Evolutionary conservation across 768 basidiomycete genomes (phyloP), one percentile per base, ranked within the genome.

Genomic region (Phlegmacium glaucopus): DNA sequence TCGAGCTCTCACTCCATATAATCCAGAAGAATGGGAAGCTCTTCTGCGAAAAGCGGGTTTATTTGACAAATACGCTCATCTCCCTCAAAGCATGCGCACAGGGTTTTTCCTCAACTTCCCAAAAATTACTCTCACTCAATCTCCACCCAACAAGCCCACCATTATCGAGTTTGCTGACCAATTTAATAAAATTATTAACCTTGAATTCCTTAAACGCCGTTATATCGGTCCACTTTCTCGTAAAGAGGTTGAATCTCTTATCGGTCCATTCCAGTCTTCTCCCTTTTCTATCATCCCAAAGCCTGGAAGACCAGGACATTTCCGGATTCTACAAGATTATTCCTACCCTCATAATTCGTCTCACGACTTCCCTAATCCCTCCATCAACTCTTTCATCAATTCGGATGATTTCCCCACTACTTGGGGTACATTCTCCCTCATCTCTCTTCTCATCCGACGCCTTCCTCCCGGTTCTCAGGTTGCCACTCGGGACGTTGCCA

Each of bases 361-460:
- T 50, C 1, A n/a, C 1, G 13, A 29, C 0, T 17, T 12, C 22
- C 17, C 45, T 1, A 16, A 37, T 5, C 36, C 47, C 1, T 69
- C 69, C 0, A 60, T 72, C 22, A 72, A 72, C 16, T 49, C 49
- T 0, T 7, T 29, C 9, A 64, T 74, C 2, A 37, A 65, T 34
- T 48, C 69, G 0, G 50, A 56, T 9, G n/a, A 58, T 9, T 76
- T 64, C 41, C 74, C 72, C 0, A 70, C 68, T 53, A 70, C 67
- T 0, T 76, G 74, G 72, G 71, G 70, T 1, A 72, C 72, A 0
- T 76, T 77, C 43, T 32, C 52, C 0, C 53, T 62, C 0, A 46
- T 72, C 0, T 63, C 48, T 11, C 44, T 61, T 3, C 28, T 68
- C 15, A 53, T 72, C 0, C 53, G 42, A 2, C 45, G 49, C 1